Base-by-base conservation (phyloP, 2,329 filamentous ascomycete species). In the Fusarium marasasianum region DNA sequence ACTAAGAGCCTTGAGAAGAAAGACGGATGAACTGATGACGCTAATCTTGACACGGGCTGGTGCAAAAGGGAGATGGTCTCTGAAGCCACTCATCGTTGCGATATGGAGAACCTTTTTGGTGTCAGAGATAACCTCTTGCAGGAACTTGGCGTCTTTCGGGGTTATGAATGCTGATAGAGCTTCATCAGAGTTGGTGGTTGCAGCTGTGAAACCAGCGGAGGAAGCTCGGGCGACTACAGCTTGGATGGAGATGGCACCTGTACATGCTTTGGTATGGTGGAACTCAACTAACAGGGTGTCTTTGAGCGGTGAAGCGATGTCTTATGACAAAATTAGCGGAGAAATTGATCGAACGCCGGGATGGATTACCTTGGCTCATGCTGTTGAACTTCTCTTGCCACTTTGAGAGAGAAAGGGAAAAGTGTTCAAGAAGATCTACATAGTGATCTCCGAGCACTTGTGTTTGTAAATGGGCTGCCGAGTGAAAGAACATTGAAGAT, bases 401-500 rank as follows among this genome's bases (percentile, higher is more conserved):
- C 5, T 62, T 72, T 1, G 67, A 54, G 6, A 77, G 47, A 3
- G 75, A 75, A 1, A 48, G 9, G 0, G 57, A 44, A 44, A 77
- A 77, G 41, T 77, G 75, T 9, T 77, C 70, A 3, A 77, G 35
- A 1, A 77, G 67, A 33, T 72, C 71, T 1, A 58, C 56, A 14
- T 75, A 77, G 31, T 75, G 71, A 18, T 74, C 74, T 5, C 66
- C 68, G 3, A 70, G 57, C 3, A 77, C 66, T 22, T 75, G 74
- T 3, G 33, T 56, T 44, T 77, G 70, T 9, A 75, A 29, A n/a
- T 77, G 68, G 2, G 38, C 29, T 13, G 61, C 55, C 3, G 75
- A 77, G 12, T 72, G 75, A 26, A 77, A 77, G n/a, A 77, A 77
- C 66, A 77, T 66, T 13, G 74, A 71, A 4, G 71, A 75, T 9